phyloP scores from a whole-genome alignment of 257 asterid species.

The Plectranthus barbatus region DNA sequence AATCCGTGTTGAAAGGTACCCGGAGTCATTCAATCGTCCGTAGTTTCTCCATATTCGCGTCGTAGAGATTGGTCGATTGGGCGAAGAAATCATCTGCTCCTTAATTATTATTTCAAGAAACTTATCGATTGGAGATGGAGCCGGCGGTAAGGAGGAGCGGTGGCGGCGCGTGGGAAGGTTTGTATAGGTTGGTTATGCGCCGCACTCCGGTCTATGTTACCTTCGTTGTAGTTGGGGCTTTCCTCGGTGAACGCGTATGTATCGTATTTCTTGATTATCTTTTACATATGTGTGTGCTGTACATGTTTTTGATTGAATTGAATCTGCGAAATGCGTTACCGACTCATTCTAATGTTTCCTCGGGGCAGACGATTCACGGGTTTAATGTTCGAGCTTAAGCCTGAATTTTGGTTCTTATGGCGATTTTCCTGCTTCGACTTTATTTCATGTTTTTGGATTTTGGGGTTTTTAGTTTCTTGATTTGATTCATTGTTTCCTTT shows the following conservation, averaged over 20 bases:
- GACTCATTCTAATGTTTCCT: neutral
- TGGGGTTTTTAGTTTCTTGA: neutral
- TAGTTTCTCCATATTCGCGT: conserved; percentile 19
- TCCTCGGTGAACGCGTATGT: conserved; percentile 72
- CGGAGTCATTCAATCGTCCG: conserved; percentile 8
- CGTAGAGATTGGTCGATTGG: neutral
- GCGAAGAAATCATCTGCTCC: neutral
- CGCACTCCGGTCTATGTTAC: conserved; percentile 78
- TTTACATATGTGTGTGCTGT: neutral
- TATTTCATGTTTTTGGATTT: neutral
- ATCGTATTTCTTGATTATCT: neutral
- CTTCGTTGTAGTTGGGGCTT: conserved; percentile 83
- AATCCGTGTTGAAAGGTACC: neutral
- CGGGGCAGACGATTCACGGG: neutral
- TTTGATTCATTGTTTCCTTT: conserved; percentile 4
- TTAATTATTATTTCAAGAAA: neutral
- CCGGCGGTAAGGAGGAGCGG: conserved; percentile 36
- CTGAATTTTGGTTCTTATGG: neutral
- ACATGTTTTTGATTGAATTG: conserved; percentile 12
- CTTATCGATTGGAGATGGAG: conserved; percentile 26
- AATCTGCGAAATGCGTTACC: conserved; percentile 20
- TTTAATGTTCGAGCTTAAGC: neutral
- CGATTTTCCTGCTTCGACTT: neutral
- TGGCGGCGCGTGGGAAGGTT: conserved; percentile 68
- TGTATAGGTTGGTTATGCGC: conserved; percentile 75